These are phyloP conservation scores for Candida suzukii DNA, from an alignment of 805 yeast species.

Conservation along the genomic window DNA sequence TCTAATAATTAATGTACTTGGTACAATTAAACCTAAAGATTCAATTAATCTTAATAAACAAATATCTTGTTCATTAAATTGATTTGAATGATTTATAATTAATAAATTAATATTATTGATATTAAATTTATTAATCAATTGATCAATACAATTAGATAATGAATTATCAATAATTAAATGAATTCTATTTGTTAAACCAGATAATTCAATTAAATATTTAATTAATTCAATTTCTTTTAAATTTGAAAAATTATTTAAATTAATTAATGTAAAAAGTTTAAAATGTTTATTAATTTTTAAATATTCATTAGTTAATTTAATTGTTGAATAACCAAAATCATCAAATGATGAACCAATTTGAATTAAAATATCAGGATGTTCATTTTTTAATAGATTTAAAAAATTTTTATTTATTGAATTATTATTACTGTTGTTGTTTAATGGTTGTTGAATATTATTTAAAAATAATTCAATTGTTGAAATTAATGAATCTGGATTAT, in stretches of 20 bases:
- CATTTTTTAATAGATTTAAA: not conserved
- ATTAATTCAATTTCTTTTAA: constrained; percentile 6
- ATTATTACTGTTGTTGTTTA: constrained; percentile 5
- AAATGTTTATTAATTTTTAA: constrained; percentile 7
- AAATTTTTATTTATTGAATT: constrained; percentile 6
- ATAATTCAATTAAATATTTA: constrained; percentile 10
- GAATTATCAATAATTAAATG: not conserved
- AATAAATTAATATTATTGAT: constrained; percentile 10
- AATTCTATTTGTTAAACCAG: constrained; percentile 6
- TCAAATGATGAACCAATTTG: constrained; percentile 10
- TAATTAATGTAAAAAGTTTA: constrained; percentile 10
- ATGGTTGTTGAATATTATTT: constrained; percentile 1
- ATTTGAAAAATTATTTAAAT: constrained; percentile 5
- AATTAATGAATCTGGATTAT: constrained; percentile 14
- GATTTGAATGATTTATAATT: constrained; percentile 10
- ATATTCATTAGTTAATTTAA: constrained; percentile 12
- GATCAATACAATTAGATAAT: not conserved
- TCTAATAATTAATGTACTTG: constrained; percentile 10
- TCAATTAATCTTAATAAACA: constrained; percentile 13
- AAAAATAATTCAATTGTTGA: constrained; percentile 13
- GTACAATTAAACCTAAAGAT: constrained; percentile 13
- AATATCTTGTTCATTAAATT: constrained; percentile 5
- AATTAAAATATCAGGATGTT: constrained; percentile 10
- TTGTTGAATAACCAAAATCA: constrained; percentile 16
- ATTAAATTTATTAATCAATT: not conserved